Conservation (phyloP, 2,329 filamentous ascomycete genomes). For the Diaporthe citriasiana region DNA sequence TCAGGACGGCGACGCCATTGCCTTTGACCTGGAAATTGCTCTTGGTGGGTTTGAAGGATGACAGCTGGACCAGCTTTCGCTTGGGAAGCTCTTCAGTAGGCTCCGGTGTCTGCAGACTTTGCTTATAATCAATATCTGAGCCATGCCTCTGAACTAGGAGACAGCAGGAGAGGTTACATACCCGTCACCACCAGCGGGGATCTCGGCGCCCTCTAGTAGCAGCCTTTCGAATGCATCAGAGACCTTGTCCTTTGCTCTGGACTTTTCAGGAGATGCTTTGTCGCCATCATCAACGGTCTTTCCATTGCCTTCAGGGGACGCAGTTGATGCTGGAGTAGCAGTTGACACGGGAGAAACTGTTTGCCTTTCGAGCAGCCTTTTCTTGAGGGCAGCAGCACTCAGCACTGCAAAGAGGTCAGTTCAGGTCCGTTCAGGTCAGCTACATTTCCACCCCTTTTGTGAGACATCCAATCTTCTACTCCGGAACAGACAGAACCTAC, state of each 20-base stretch:
- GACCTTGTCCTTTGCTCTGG: neutral
- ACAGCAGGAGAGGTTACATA: slow-evolving; percentile 1
- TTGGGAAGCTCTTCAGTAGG: slow-evolving; percentile 45
- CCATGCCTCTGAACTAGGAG: too few relatives aligned
- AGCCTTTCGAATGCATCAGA: slow-evolving; percentile 31
- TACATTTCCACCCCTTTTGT: neutral
- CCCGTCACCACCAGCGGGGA: slow-evolving; percentile 31
- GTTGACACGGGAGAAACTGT: slow-evolving; percentile 27
- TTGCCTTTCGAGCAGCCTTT: slow-evolving; percentile 52
- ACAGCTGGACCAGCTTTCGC: slow-evolving; percentile 52
- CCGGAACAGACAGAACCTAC: slow-evolving; percentile 49
- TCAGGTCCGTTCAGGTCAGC: neutral
- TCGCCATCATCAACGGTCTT: neutral
- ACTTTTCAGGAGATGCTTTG: neutral
- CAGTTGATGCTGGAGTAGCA: slow-evolving; percentile 19
- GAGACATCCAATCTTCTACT: slow-evolving; percentile 36
- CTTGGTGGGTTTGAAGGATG: slow-evolving; percentile 62
- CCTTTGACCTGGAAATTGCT: slow-evolving; percentile 58
- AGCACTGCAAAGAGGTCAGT: slow-evolving; percentile 48
- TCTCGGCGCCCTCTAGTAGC: slow-evolving; percentile 37
- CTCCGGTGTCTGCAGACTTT: slow-evolving; percentile 43
- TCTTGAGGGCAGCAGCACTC: slow-evolving; percentile 62
- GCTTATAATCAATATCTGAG: slow-evolving; percentile 18
- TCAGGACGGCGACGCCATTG: slow-evolving; percentile 58
- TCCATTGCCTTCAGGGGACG: slow-evolving; percentile 21